Percentiles rank a stretch among this genome's conserved stretches.
Evolutionary conservation across 2,329 filamentous ascomycete genomes (phyloP).

Genomic region (Pyrenophora tritici-repentis): DNA sequence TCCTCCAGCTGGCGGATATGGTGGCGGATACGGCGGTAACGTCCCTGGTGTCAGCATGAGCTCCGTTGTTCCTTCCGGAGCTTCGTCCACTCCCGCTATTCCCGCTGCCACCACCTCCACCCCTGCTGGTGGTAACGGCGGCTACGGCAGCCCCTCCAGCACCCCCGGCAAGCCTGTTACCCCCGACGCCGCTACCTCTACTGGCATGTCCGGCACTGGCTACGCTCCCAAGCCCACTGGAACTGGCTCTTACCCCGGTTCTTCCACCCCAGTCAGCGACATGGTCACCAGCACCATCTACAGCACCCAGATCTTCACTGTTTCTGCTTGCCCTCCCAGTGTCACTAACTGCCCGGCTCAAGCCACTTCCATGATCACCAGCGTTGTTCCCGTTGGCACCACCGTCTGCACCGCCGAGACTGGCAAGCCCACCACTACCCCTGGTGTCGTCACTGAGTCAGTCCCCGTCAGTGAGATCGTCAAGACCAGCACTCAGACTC

Average conservation of each 20-base stretch:
- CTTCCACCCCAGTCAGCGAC: conserved; percentile 45
- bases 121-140: conserved; percentile 7
- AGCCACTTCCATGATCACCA: conserved; percentile 47
- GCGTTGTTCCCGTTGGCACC: conserved; percentile 49
- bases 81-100: conserved; percentile 1
- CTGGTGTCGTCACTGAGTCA: conserved; percentile 20
- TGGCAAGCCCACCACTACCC: conserved; percentile 14
- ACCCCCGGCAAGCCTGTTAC: not conserved
- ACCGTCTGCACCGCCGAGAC: conserved; percentile 49
- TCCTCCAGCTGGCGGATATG: too few relatives aligned
- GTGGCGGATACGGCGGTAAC: not conserved
- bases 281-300: conserved; percentile 50
- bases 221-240: conserved; percentile 30
- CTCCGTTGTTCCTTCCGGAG: conserved; percentile 28
- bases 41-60: conserved; percentile 23
- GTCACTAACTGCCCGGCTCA: conserved; percentile 19
- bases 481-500: conserved; percentile 48
- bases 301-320: conserved; percentile 50
- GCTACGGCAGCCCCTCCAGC: conserved; percentile 3
- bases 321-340: conserved; percentile 8
- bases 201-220: conserved; percentile 8
- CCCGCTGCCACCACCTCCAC: conserved; percentile 5
- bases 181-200: conserved; percentile 7
- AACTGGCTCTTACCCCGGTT: conserved; percentile 40
- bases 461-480: conserved; percentile 33